Evolutionary conservation across 2,329 filamentous ascomycete genomes (phyloP), one percentile per base, ranked within the genome.

Genomic region (Clonostachys rosea): DNA sequence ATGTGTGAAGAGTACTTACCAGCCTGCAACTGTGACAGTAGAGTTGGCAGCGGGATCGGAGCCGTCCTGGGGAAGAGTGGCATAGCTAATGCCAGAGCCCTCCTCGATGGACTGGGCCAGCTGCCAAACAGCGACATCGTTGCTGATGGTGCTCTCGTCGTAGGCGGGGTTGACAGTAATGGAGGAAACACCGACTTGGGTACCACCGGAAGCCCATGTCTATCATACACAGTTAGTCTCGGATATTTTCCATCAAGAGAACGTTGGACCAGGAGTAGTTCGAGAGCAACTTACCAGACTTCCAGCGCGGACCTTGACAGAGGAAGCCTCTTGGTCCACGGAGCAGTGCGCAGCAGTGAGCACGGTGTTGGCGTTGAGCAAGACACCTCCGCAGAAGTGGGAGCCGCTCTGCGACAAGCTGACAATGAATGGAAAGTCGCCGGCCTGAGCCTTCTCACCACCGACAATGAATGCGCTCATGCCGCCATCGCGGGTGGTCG

Each of bases 371-470:
- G 59, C 55, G 49, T 62, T 60, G 39, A 64, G 20, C 17, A 64
- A 49, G 12, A 53, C 45, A 16, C 61, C 61, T n/a, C 61, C 61
- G 37, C 61, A 64, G 52, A 57, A 59, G 40, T 59, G 53, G n/a
- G 49, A 45, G 34, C 43, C 46, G 24, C 37, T 41, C 13, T 40
- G 36, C 39, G 50, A 47, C 40, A 64, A 49, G 48, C 50, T 53
- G 46, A 64, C 61, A 17, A 64, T 62, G 58, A 54, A 64, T 24
- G 61, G 61, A 42, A 64, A 63, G 14, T 64, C 61, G 33, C 57
- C 59, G 17, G 50, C 30, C 3, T 16, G 13, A 34, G 59, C 59
- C 13, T 36, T 40, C 5, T 50, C 49, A 20, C 59, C 59, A n/a
- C 59, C 59, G 30, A 62, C 59, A 11, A 62, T 62, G 40, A 47